phyloP scores from a whole-genome alignment of 257 asterid genomes.

The Eustoma russellianum region DNA sequence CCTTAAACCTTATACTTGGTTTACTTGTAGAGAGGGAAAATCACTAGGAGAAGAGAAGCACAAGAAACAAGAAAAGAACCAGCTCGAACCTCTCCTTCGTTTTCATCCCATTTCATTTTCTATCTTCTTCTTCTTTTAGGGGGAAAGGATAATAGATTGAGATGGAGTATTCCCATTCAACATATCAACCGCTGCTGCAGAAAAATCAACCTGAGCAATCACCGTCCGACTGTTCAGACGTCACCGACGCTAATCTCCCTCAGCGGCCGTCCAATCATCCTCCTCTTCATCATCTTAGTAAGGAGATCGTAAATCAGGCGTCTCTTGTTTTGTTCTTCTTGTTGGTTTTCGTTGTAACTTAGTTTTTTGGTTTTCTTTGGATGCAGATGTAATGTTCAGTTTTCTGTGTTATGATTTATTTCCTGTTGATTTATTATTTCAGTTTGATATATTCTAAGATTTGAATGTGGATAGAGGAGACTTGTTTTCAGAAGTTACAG shows the following conservation, averaged over 20 bases:
- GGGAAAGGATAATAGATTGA: not conserved
- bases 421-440: not conserved
- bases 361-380: not conserved
- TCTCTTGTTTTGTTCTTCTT: not conserved
- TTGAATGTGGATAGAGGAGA: no score
- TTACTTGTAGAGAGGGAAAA: not conserved
- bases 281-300: constrained; percentile 46
- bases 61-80: not conserved
- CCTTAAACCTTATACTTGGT: no score
- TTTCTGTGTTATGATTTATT: not conserved
- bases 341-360: not conserved
- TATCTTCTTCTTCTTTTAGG: constrained; percentile 17
- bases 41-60: not conserved
- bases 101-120: constrained; percentile 5
- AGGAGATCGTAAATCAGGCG: constrained; percentile 73
- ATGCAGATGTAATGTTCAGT: no score
- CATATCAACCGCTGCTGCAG: constrained; percentile 29
- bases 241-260: constrained; percentile 26
- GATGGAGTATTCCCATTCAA: constrained; percentile 44
- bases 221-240: constrained; percentile 57
- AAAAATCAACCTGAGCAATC: constrained; percentile 42
- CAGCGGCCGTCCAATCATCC: constrained; percentile 34
- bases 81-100: not conserved
- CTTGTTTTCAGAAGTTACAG: not conserved
- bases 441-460: no score